These are phyloP conservation scores for Kazachstania taianensis DNA, from an alignment of 805 yeast species.

Conservation along the genomic window DNA sequence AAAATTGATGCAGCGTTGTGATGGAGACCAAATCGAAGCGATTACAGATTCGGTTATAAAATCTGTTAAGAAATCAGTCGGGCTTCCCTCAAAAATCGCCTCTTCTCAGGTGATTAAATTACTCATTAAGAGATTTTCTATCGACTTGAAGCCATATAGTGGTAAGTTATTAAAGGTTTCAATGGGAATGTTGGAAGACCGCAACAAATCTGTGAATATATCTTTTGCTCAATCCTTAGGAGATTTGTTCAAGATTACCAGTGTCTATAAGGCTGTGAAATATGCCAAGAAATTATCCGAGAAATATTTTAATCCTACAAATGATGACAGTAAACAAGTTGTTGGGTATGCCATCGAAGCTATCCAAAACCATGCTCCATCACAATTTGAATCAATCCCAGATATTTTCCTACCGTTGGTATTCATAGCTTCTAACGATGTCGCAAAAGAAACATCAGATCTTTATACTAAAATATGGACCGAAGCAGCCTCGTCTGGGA, in stretches of 20 bases:
- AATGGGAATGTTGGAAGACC: conserved; percentile 49
- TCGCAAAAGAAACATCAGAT: conserved; percentile 34
- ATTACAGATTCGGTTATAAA: conserved; percentile 41
- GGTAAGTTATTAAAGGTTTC: conserved; percentile 54
- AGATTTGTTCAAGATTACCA: conserved; percentile 55
- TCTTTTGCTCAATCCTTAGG: conserved; percentile 79
- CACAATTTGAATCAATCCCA: conserved; percentile 51
- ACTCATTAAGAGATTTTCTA: conserved; percentile 48
- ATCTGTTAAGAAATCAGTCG: conserved; percentile 63
- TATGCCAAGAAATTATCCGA: conserved; percentile 42
- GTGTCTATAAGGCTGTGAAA: conserved; percentile 40
- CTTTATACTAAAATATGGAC: conserved; percentile 62
- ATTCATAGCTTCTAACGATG: conserved; percentile 67
- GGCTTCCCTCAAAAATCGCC: conserved; percentile 84
- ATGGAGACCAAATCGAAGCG: conserved; percentile 33
- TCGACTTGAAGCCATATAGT: conserved; percentile 39
- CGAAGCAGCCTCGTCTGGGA: conserved; percentile 67
- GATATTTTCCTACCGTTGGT: conserved; percentile 66
- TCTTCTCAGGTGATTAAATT: conserved; percentile 65
- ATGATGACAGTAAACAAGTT: conserved; percentile 34
- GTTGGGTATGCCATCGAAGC: conserved; percentile 57
- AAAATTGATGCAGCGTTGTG: conserved; percentile 50
- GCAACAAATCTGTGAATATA: conserved; percentile 60
- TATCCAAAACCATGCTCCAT: conserved; percentile 58
- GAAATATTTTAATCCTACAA: conserved; percentile 48